Base-by-base conservation (phyloP, 306 rosid species). In the Cotoneaster glaucophyllus region DNA sequence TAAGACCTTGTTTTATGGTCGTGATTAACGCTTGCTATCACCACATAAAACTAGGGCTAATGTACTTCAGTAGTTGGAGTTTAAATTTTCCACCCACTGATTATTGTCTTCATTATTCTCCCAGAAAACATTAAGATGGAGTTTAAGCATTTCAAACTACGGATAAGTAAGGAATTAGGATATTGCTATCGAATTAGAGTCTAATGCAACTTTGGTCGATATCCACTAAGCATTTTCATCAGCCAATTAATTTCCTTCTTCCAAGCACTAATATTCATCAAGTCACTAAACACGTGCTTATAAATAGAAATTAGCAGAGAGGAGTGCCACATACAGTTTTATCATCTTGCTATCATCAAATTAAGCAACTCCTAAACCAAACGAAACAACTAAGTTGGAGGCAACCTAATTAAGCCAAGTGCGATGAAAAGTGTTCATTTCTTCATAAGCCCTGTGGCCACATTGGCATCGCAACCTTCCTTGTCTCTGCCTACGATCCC, bases 401-500 rank as follows among this genome's bases (percentile, higher is more conserved):
- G 6, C 52, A 45, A 45, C 52, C 19, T 45, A 13, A 45, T 45
- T 45, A 45, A 45, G 52, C 6, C 52, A 45, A 4, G 48, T 43
- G 67, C n/a, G 12, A 69, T 71, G 75, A 29, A 32, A 31, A 63
- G 64, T 9, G 75, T 6, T 31, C 75, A 31, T 17, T 31, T 71
- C 45, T 43, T 71, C 59, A 8, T n/a, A 10, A n/a, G 22, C 41
- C 29, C n/a, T 29, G 1, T 71, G 6, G 75, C 43, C 41, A 12
- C 14, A 6, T 53, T 71, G 75, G 64, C 75, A 52, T 29, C 22
- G 50, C 75, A 71, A 19, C 48, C 2, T 5, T 58, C 50, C 21
- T 53, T 54, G 75, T 39, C 28, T 71, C 43, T 9, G 75, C 75
- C 63, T 12, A 8, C 13, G 65, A 71, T 32, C 75, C 75, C 24